Evolutionary conservation across 2,329 filamentous ascomycete species (phyloP).

Genomic region (Metarhizium rileyi): DNA sequence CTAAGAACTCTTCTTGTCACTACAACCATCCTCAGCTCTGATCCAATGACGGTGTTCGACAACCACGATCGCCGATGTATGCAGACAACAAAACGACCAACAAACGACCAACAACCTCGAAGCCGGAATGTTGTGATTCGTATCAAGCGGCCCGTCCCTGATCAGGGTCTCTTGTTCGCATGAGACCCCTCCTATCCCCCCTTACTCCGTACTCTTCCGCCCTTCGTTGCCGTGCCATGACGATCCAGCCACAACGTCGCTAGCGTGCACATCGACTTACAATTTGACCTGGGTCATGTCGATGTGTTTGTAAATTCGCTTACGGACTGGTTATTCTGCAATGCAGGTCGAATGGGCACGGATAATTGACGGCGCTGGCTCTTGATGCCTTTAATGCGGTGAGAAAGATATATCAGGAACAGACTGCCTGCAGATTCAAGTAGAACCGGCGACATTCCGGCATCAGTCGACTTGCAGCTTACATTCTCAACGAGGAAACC

Average conservation of each 20-base stretch:
- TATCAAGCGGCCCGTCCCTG: conserved; percentile 4
- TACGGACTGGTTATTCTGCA: background rate
- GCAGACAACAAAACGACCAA: background rate
- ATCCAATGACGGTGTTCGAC: background rate
- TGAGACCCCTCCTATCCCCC: background rate
- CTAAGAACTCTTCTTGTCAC: background rate
- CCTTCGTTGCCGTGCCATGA: background rate
- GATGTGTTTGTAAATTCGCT: background rate
- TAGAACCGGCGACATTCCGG: background rate
- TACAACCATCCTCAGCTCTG: background rate
- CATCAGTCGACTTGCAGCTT: background rate
- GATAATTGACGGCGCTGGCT: background rate
- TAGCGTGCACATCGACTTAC: background rate
- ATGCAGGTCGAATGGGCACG: background rate
- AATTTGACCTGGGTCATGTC: background rate
- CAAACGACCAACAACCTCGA: conserved; percentile 1
- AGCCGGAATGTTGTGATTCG: conserved; percentile 1
- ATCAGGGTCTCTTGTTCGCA: background rate
- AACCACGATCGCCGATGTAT: background rate
- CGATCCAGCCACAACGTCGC: background rate
- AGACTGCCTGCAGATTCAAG: background rate
- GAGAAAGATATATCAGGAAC: background rate
- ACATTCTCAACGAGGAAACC: background rate
- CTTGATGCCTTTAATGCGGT: background rate
- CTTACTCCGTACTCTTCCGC: too few species aligned